Base-by-base conservation (phyloP, 1,284 basidiomycete species). In the Mrakiaceae sp. region DNA sequence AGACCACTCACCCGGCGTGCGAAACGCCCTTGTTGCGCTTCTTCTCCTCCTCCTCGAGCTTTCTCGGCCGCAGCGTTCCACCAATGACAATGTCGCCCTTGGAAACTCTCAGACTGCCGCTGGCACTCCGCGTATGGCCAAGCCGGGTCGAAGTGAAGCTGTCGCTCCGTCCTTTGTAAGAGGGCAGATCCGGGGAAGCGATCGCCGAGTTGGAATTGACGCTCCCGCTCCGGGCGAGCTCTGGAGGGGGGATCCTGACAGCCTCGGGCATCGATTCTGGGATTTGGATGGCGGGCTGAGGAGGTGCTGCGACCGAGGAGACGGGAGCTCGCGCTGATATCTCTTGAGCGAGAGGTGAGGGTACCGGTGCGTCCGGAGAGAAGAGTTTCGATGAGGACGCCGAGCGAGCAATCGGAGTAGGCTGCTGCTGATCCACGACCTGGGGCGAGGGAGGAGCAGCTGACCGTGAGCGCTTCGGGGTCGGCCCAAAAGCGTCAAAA, bases 401-500 rank as follows among this genome's bases (percentile, higher is more conserved):
- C 7, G n/a, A 14, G 9, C 52, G 57, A 40, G 40, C 48, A 5
- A 57, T 12, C 48, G 48, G 12, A 9, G 12, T 9, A 12, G 12
- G 11, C 10, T 62, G 42, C 53, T 47, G 14, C 11, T 47, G 43
- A 53, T 39, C 39, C 50, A 39, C 11, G 44, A 40, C 39, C 44
- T 60, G 9, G n/a, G 40, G 50, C 14, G 54, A 52, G 14, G 60
- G 39, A 43, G 67, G 58, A 5, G 56, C 27, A 64, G 11, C 54
- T 10, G 64, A 64, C 48, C 58, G 64, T 0, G 67, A 60, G 16
- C 60, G 53, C 40, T 63, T 67, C 46, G 46, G 49, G 49, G 59
- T 10, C 3, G 67, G 65, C 43, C 76, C 73, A 44, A 90, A 79
- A 11, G 87, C 86, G 70, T 90, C 88, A 70, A 90, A 89, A 3